phyloP scores from a whole-genome alignment of 176 grass and related monocot species.

The Microstegium vimineum region DNA sequence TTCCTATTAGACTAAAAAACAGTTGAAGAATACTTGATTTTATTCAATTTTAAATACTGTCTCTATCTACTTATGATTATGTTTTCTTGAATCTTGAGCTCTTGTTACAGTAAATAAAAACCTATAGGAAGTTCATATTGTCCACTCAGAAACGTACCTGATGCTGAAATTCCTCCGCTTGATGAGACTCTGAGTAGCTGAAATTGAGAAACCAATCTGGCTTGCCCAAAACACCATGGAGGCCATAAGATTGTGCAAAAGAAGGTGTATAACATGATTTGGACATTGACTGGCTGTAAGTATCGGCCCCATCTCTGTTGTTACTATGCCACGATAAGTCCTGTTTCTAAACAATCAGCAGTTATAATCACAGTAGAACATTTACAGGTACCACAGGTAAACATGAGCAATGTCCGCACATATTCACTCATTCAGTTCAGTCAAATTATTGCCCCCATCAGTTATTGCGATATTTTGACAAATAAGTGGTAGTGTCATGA shows the following conservation, averaged over 20 bases:
- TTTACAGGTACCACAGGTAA: background rate
- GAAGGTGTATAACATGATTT: conserved; percentile 6
- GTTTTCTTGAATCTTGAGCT: background rate
- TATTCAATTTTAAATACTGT: background rate
- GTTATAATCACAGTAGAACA: background rate
- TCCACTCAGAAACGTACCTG: conserved; percentile 10
- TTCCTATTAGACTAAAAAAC: background rate
- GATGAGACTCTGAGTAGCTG: conserved; percentile 21
- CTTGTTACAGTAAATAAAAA: background rate
- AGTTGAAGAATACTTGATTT: background rate
- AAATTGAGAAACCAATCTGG: conserved; percentile 17
- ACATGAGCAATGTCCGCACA: background rate
- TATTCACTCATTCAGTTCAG: background rate
- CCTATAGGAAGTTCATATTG: background rate
- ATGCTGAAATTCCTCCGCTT: conserved; percentile 23
- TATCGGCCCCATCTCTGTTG: conserved; percentile 6
- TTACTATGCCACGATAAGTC: conserved; percentile 3
- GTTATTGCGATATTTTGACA: background rate
- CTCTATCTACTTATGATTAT: background rate
- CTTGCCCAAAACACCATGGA: conserved; percentile 7
- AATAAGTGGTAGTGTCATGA: background rate
- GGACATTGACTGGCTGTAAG: background rate
- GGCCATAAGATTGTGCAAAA: conserved; percentile 6
- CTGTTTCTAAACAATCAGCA: conserved; percentile 7
- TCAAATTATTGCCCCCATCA: background rate